Base-by-base conservation (phyloP, 768 basidiomycete species). In the Pleurotus tuber-regium region DNA sequence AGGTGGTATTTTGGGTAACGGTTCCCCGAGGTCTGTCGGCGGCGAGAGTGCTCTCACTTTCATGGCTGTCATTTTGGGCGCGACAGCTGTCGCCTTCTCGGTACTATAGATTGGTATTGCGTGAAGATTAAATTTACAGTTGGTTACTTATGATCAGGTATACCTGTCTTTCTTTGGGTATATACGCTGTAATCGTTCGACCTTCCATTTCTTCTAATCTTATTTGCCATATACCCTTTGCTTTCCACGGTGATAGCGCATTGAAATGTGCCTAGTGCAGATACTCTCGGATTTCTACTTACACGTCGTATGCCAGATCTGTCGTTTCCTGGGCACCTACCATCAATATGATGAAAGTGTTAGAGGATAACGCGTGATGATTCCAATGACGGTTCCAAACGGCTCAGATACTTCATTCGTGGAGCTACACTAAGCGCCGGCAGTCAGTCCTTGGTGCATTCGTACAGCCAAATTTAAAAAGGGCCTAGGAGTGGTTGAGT, bases 1-100 rank as follows among this genome's bases (percentile, higher is more conserved):
- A 4, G 19, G 72, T 39, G 73, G 73, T 47, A 57, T 72, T 43
- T 47, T 61, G 33, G 46, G 57, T 51, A 54, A 53, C 25, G 66
- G 64, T 18, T 67, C 66, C 28, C 51, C 54, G 26, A 36, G 46
- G 19, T 16, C 46, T 14, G 11, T 63, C 49, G 59, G 56, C 9
- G 53, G 55, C 54, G 35, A 48, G 30, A 14, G 10, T 11, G 46
- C 46, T n/a, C 29, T 48, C 7, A 19, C 46, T n/a, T 33, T 48
- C 31, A 21, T 48, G n/a, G 46, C 46, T 21, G 18, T 48, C 23
- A 31, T 30, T 19, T 19, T 48, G 46, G 46, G 46, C 46, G 46
- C 46, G 31, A 33, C 29, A 31, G 46, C 46, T 21, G 46, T 48
- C 31, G 35, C 46, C 16, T 33, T 35, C 46, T 47, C 46, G 11